These are phyloP conservation scores for Aspergillus fumigatiaffinis DNA, from an alignment of 2,329 filamentous ascomycete genomes.

Conservation along the genomic window DNA sequence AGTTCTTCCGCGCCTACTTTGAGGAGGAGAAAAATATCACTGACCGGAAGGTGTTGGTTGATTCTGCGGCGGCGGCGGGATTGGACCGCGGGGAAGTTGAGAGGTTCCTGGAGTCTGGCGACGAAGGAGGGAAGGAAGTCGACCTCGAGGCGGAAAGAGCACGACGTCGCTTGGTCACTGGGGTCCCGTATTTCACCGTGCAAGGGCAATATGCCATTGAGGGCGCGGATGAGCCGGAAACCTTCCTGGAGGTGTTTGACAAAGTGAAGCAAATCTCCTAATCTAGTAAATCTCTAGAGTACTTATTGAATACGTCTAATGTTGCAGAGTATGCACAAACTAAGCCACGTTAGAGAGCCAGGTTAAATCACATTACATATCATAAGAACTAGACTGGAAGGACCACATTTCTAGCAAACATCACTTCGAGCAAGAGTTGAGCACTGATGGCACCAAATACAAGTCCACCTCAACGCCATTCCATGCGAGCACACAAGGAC, in stretches of 20 bases:
- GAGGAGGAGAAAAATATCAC: conserved; percentile 64
- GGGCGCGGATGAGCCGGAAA: conserved; percentile 66
- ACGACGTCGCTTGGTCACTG: conserved; percentile 53
- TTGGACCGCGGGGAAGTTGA: conserved; percentile 51
- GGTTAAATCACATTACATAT: background rate
- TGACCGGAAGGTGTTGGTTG: conserved; percentile 48
- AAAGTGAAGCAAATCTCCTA: conserved; percentile 47
- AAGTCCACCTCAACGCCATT: conserved; percentile 10
- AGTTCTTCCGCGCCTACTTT: conserved; percentile 64
- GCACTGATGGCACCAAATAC: background rate
- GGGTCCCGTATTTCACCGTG: conserved; percentile 73
- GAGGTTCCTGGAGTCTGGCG: conserved; percentile 50
- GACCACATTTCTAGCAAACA: background rate
- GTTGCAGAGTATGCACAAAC: background rate
- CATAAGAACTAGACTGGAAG: background rate
- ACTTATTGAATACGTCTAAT: conserved; percentile 11
- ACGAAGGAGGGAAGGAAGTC: conserved; percentile 55
- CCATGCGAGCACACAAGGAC: conserved; percentile 15
- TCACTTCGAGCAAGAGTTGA: background rate
- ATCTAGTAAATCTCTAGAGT: background rate
- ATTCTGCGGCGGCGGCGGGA: conserved; percentile 53
- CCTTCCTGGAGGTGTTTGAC: conserved; percentile 64
- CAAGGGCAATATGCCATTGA: conserved; percentile 64
- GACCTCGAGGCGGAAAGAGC: conserved; percentile 54
- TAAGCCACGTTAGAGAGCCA: background rate